Evolutionary conservation across 306 rosid species (phyloP).

Genomic region (Malus fusca): DNA sequence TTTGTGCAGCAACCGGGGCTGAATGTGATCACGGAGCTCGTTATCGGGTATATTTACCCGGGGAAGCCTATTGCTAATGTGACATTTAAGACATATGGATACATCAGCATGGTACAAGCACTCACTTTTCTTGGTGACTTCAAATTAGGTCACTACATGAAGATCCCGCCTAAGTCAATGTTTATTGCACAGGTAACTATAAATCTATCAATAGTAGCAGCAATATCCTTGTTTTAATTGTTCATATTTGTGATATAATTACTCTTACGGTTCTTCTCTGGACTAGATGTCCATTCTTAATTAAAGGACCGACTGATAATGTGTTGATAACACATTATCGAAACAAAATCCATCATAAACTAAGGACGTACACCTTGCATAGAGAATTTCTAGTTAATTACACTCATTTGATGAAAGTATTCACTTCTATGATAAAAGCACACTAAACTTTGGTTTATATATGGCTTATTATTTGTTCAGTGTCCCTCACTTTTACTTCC

Average conservation of each 20-base stretch:
- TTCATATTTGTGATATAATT: background rate
- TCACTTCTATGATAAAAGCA: background rate
- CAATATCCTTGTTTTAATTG: background rate
- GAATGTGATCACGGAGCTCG: constrained; percentile 77
- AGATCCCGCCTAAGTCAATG: constrained; percentile 89
- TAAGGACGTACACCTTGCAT: background rate
- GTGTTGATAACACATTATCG: background rate
- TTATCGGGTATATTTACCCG: constrained; percentile 74
- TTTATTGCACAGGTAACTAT: constrained; percentile 55
- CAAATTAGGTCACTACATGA: constrained; percentile 92
- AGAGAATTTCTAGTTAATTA: too few species aligned
- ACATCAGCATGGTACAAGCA: constrained; percentile 86
- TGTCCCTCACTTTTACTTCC: background rate
- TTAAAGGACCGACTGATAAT: background rate
- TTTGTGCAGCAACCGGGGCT: constrained; percentile 73
- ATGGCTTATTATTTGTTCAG: background rate
- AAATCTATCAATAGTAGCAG: background rate
- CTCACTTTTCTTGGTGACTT: constrained; percentile 59
- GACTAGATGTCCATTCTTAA: background rate
- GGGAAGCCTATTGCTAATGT: constrained; percentile 93
- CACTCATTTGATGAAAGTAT: too few species aligned
- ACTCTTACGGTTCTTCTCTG: background rate
- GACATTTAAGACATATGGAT: constrained; percentile 86
- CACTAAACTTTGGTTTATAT: background rate
- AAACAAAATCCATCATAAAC: background rate